Base-by-base conservation (phyloP, 2,329 filamentous ascomycete genomes). In the Cryphonectria carpinicola region DNA sequence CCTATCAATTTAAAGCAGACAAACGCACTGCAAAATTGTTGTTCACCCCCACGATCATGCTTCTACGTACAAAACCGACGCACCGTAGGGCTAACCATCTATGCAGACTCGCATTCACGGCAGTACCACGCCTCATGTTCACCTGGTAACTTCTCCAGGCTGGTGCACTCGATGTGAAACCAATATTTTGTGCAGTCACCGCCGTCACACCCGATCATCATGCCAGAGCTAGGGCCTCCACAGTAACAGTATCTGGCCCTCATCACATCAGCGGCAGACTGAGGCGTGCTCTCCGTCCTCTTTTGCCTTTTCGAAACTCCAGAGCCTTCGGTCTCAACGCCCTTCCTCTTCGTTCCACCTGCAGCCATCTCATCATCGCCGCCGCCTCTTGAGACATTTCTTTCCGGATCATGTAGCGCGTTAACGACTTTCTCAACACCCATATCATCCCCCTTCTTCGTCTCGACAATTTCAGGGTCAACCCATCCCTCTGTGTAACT, bases 401-500 rank as follows among this genome's bases (percentile, higher is more conserved):
- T 13, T 14, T 62, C 58, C 13, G 68, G 56, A 62, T 70, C 68
- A 17, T 46, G 39, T 22, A 70, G 22, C 14, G 68, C 68, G 17
- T 67, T 70, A 13, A 70, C 58, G 3, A 71, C 63, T 19, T 71
- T 71, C 3, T 64, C 41, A 28, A 71, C 62, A 10, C 69, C 69
- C 62, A 71, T 68, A 25, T 68, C 52, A 37, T 71, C 66, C 17
- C 69, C 69, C 39, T 61, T 11, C 25, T 49, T 54, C 4, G 69
- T 71, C 28, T 68, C 69, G 2, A 52, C 69, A 35, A 71, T 61
- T 11, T 68, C 66, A 17, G 65, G 69, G 14, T 73, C 72, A 35
- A 79, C 75, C 76, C 77, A 79, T 22, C 78, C 78, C n/a, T 68
- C 61, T 0, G 77, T 79, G 37, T 77, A 78, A 39, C 76, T 72